These are phyloP conservation scores for Aphanoascus verrucosus DNA, from an alignment of 2,329 filamentous ascomycete genomes.

Conservation along the genomic window DNA sequence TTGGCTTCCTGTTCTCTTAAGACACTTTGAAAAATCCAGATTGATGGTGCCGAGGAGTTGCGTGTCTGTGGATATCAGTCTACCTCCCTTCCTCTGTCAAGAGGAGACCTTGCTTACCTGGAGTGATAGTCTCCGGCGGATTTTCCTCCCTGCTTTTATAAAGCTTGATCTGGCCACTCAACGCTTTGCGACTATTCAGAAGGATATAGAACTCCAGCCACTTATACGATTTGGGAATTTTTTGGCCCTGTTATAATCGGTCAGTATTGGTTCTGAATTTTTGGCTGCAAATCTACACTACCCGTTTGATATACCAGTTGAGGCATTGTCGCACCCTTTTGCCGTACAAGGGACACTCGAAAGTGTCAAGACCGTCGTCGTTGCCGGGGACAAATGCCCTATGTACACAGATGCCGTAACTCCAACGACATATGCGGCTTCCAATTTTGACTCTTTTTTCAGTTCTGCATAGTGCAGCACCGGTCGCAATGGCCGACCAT, in stretches of 20 bases:
- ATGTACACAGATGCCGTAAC: slow-evolving; percentile 13
- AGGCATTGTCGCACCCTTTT: slow-evolving; percentile 1
- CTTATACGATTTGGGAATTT: background rate
- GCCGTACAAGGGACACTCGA: slow-evolving; percentile 10
- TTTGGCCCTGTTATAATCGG: slow-evolving; percentile 3
- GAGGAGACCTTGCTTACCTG: background rate
- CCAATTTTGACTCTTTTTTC: background rate
- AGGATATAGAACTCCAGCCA: slow-evolving; percentile 12
- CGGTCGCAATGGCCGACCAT: slow-evolving; percentile 16
- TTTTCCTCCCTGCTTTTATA: slow-evolving; percentile 2
- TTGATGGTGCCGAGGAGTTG: background rate
- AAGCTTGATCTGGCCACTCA: slow-evolving; percentile 1
- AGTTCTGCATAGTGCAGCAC: slow-evolving; percentile 14
- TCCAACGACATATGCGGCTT: slow-evolving; percentile 8
- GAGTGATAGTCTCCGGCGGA: background rate
- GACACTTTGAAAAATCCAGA: background rate
- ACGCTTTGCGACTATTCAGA: background rate
- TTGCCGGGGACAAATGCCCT: slow-evolving; percentile 11
- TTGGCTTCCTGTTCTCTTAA: background rate
- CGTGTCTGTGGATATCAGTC: background rate
- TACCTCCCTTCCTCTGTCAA: background rate
- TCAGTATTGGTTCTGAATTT: background rate
- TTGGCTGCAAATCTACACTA: background rate
- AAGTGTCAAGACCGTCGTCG: slow-evolving; percentile 12
- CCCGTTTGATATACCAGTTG: slow-evolving; percentile 15